A percentile compares a stretch with the other conserved stretches of the same genome.
These are phyloP conservation scores for Penicillium sp. DNA, from an alignment of 2,329 filamentous ascomycete species.

Conservation along the genomic window DNA sequence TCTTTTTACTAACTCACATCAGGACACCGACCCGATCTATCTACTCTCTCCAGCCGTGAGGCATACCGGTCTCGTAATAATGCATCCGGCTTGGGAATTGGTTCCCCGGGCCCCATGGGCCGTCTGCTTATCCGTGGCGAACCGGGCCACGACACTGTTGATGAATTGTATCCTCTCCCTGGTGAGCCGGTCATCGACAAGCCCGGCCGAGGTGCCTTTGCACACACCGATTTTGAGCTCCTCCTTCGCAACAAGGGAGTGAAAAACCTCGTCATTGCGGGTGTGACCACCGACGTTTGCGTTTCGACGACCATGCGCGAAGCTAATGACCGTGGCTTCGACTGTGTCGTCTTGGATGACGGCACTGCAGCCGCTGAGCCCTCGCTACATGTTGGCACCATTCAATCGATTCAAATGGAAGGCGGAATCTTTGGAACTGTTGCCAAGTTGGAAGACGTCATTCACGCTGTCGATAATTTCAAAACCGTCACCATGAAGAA, in stretches of 20 bases:
- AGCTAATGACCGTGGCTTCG: slow-evolving; percentile 56
- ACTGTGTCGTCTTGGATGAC: slow-evolving; percentile 53
- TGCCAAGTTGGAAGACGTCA: slow-evolving; percentile 39
- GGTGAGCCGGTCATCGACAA: slow-evolving; percentile 56
- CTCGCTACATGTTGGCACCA: slow-evolving; percentile 41
- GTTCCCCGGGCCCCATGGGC: slow-evolving; percentile 54
- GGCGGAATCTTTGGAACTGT: slow-evolving; percentile 47
- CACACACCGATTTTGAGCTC: slow-evolving; percentile 55
- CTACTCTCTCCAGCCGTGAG: slow-evolving; percentile 57
- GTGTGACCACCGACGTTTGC: slow-evolving; percentile 57
- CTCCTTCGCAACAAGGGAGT: slow-evolving; percentile 51
- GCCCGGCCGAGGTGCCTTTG: slow-evolving; percentile 54
- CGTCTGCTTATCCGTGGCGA: slow-evolving; percentile 59
- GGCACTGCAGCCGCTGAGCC: slow-evolving; percentile 45
- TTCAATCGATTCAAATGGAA: slow-evolving; percentile 48
- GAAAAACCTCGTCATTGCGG: slow-evolving; percentile 53
- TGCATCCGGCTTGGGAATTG: slow-evolving; percentile 51
- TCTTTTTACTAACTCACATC: slow-evolving; percentile 9
- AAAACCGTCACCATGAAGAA: slow-evolving; percentile 43
- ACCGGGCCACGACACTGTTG: slow-evolving; percentile 56
- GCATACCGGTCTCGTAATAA: slow-evolving; percentile 54
- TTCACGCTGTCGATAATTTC: slow-evolving; percentile 44
- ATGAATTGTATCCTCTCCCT: slow-evolving; percentile 51
- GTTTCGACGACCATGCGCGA: slow-evolving; percentile 57
- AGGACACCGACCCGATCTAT: slow-evolving; percentile 54